These are phyloP conservation scores for Aquilaria agallochum DNA, from an alignment of 441 rosid species.

Conservation along the genomic window DNA sequence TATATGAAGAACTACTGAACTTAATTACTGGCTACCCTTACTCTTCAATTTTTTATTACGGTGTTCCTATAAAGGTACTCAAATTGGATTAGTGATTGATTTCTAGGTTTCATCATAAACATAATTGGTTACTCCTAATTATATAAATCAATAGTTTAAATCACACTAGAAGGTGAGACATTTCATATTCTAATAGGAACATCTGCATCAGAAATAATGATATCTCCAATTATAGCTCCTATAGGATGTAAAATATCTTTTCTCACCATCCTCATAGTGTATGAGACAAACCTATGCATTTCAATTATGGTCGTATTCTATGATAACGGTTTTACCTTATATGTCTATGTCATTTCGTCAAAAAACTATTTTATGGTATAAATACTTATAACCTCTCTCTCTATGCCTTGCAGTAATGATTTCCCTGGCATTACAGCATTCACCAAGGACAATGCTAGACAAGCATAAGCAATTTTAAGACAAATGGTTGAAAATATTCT, in stretches of 20 bases:
- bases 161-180: background rate
- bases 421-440: too few species aligned
- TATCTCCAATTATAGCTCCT: slow-evolving; percentile 2
- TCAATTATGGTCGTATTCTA: too few species aligned
- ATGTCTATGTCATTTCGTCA: too few species aligned
- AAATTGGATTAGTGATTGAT: slow-evolving; percentile 5
- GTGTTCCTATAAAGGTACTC: background rate
- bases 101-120: slow-evolving; percentile 1
- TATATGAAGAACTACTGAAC: slow-evolving; percentile 2
- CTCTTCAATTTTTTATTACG: background rate
- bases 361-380: too few species aligned
- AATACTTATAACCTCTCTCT: too few species aligned
- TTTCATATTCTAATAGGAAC: slow-evolving; percentile 9
- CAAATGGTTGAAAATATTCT: too few species aligned
- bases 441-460: too few species aligned
- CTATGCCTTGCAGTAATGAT: too few species aligned
- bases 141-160: slow-evolving; percentile 13
- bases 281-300: too few species aligned
- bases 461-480: too few species aligned
- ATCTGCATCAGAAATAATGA: background rate
- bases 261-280: slow-evolving; percentile 6
- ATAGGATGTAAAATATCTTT: slow-evolving; percentile 5
- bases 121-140: slow-evolving; percentile 11
- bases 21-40: background rate
- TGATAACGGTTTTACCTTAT: too few species aligned